Percentiles rank a stretch among this genome's conserved stretches.
These are phyloP conservation scores for Pterocarpus macrocarpus DNA, from an alignment of 306 rosid genomes.

Conservation along the genomic window DNA sequence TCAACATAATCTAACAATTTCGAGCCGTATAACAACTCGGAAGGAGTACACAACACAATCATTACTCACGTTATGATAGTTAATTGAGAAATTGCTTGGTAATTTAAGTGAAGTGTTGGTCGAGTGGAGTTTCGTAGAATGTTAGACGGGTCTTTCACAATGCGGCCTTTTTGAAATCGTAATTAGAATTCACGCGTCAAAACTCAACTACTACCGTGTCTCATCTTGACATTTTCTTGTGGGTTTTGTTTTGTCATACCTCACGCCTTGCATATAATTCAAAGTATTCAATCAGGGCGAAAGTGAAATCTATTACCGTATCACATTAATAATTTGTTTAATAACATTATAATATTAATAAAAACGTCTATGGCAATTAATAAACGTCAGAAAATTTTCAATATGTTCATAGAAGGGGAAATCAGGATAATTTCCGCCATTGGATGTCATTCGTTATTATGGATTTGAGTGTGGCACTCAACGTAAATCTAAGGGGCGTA, in stretches of 20 bases:
- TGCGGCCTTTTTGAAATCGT: neutral
- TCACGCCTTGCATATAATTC: neutral
- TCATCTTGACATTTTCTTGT: neutral
- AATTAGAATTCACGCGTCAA: neutral
- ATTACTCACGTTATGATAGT: neutral
- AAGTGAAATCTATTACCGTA: neutral
- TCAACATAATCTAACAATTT: no score
- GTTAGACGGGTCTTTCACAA: slow-evolving; percentile 3
- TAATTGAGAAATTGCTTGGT: neutral
- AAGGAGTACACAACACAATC: neutral
- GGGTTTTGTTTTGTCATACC: neutral
- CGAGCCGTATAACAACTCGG: neutral
- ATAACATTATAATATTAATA: neutral
- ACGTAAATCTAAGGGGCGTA: no score
- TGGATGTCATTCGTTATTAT: no score
- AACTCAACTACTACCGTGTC: neutral
- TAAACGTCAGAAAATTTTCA: neutral
- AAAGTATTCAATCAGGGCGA: neutral
- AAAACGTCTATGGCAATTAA: neutral
- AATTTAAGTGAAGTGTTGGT: neutral
- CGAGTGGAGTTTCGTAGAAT: neutral
- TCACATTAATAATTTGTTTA: no score
- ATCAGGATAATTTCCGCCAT: neutral
- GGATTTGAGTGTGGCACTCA: neutral
- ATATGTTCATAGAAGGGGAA: neutral